Conservation (phyloP, 352 stramenopile species). For the Pythium periplocum region DNA sequence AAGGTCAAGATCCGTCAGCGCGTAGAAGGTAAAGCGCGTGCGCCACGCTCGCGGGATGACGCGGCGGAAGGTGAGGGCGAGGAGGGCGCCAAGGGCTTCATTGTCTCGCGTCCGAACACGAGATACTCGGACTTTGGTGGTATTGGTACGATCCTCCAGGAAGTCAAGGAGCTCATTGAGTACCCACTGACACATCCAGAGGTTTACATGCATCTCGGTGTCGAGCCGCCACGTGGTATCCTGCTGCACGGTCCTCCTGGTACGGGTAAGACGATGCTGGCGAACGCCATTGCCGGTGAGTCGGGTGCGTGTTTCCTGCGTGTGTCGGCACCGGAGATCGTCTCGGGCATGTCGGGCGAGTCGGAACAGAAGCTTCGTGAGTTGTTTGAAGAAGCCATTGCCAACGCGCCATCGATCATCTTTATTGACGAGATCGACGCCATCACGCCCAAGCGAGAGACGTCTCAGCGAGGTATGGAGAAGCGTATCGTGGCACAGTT, state of each 20-base stretch:
- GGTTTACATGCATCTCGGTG: conserved; percentile 90
- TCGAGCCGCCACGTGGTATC: conserved; percentile 89
- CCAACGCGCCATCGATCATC: conserved; percentile 94
- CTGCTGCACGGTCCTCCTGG: conserved; percentile 90
- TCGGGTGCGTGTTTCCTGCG: conserved; percentile 87
- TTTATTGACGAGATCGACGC: conserved; percentile 99
- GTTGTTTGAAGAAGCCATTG: conserved; percentile 95
- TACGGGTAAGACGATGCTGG: conserved; percentile 93
- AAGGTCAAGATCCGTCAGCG: conserved; percentile 65
- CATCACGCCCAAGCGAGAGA: conserved; percentile 94
- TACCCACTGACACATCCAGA: conserved; percentile 93
- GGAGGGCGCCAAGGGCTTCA: conserved; percentile 39
- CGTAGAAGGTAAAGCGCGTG: too few relatives aligned
- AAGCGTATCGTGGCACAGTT: conserved; percentile 97
- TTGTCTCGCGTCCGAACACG: conserved; percentile 68
- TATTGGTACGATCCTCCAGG: conserved; percentile 83
- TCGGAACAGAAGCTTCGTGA: conserved; percentile 85
- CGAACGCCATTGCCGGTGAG: conserved; percentile 91
- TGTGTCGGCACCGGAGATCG: conserved; percentile 89
- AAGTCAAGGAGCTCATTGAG: conserved; percentile 92
- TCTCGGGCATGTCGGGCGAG: conserved; percentile 92
- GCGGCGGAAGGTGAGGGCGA: conserved; percentile 10
- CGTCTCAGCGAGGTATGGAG: conserved; percentile 92
- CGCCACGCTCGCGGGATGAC: background rate
- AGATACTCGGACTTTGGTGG: conserved; percentile 88